A percentile compares a stretch with the other conserved stretches of the same genome.
phyloP scores from a whole-genome alignment of 768 basidiomycete genomes.

The Lactifluus piperatus region DNA sequence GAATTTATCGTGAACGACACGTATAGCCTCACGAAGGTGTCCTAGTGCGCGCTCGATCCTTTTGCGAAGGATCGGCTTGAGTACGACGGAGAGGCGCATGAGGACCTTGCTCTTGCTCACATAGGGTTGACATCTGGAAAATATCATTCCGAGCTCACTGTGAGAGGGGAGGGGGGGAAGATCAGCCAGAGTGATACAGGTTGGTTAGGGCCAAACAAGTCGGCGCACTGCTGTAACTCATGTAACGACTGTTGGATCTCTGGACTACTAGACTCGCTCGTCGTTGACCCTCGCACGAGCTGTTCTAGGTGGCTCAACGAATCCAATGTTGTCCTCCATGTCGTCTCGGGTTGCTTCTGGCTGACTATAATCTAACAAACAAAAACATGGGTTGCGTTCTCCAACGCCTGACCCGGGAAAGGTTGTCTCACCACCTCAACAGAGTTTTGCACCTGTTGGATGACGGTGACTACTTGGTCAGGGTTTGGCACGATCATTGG shows the following conservation, averaged over 20 bases:
- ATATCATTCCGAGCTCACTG: conserved; percentile 4
- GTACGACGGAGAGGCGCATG: conserved; percentile 1
- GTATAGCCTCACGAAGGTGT: conserved; percentile 2
- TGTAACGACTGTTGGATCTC: conserved; percentile 5
- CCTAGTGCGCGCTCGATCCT: not conserved
- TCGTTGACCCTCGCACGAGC: not conserved
- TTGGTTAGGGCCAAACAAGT: not conserved
- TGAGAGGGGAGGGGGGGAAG: not conserved
- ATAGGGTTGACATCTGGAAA: not conserved
- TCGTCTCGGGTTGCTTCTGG: conserved; percentile 1
- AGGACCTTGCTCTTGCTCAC: not conserved
- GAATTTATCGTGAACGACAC: not conserved
- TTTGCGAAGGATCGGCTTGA: conserved; percentile 10
- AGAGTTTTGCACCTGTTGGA: conserved; percentile 1
- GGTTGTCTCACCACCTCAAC: conserved; percentile 5
- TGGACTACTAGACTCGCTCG: not conserved
- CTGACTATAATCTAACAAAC: not conserved
- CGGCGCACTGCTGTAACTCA: not conserved
- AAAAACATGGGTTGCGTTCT: not conserved
- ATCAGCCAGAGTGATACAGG: not conserved
- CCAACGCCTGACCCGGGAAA: not conserved
- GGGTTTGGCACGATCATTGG: conserved; percentile 8
- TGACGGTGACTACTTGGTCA: conserved; percentile 10
- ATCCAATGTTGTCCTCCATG: conserved; percentile 1
- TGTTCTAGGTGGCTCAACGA: not conserved